Base-by-base conservation (phyloP, 2,329 filamentous ascomycete species). In the Paracamarosporium sp. region DNA sequence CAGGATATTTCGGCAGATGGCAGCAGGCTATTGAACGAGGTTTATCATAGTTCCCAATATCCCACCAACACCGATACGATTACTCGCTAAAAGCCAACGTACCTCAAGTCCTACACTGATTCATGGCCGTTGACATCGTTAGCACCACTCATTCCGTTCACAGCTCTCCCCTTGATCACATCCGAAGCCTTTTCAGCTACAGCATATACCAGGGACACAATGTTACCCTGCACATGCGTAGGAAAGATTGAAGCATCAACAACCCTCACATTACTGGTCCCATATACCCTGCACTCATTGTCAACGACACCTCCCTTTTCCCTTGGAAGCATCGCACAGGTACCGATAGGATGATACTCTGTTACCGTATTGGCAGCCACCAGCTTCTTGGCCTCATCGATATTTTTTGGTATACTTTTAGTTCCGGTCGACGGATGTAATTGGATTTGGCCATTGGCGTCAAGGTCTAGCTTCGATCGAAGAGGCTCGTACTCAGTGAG, bases 151-250 rank as follows among this genome's bases (percentile, higher is more conserved):
- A 28, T 41, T 15, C 33, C 43, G 17, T 56, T 50, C 4, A 45
- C 27, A 15, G 24, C 27, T 40, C 54, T 60, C 12, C 54, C 63
- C 44, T 67, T 70, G 53, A 74, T 68, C 9, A 73, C 35, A 53
- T 73, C 72, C 38, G 69, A 66, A 11, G 56, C 70, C 55, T 69
- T 69, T 59, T 75, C 71, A 8, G 71, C 70, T n/a, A 73, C 56
- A 7, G 70, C 70, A 65, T 75, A 75, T 9, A 75, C 64, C 45
- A 68, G 59, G 17, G 62, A 66, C 8, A 67, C 62, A 40, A 71
- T 68, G 45, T 73, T 71, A 1, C 67, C 71, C 40, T 67, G 66
- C 1, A 71, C 66, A 58, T 70, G 65, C 5, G 60, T 55, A 5
- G 69, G 71, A 25, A 75, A 64, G 9, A 73, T 58, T 53, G 60